Base-by-base conservation (phyloP, 2,329 filamentous ascomycete species). In the Penicillium sp. region DNA sequence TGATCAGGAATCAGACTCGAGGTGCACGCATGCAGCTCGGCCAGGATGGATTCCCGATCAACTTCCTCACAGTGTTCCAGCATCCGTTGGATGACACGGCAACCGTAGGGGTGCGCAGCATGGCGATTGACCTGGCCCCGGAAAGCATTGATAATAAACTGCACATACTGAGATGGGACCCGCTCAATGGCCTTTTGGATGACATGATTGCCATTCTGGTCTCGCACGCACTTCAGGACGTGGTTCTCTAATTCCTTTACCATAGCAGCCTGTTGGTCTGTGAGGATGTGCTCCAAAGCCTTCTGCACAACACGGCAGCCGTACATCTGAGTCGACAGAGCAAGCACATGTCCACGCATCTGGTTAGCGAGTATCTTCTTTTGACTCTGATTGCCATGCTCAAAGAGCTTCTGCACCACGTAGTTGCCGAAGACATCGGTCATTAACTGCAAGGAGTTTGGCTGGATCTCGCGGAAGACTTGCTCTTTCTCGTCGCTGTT, bases 381-480 rank as follows among this genome's bases (percentile, higher is more conserved):
- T 79, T 99, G 95, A 0, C 89, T 85, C 76, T 97, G 93, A 68
- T 92, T 96, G 42, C 95, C 94, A 75, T 98, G 92, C 75, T 98
- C 94, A 64, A 98, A 97, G 73, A 98, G 89, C 75, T 97, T 98
- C 73, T 99, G 95, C 42, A 98, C 93, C 38, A 99, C 95, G 73
- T 98, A 99, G 76, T 99, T 99, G 57, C 95, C 95, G 73, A 97
- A 99, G 0, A 98, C 89, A 75, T 98, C 95, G 49, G 89, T 94
- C 92, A 97, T 97, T 52, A 99, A 81, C 71, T 94, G 92, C 33
- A 96, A 78, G 1, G 90, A 87, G 67, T 99, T 95, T 0, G 88
- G 86, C 68, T 91, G 85, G 49, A 99, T 92, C 76, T 98, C 95
- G 0, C 84, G 83, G 80, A 97, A 98, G 0, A 98, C 86, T 58